Base-by-base conservation (phyloP, 2,329 filamentous ascomycete species). In the Leptographium lundbergii region DNA sequence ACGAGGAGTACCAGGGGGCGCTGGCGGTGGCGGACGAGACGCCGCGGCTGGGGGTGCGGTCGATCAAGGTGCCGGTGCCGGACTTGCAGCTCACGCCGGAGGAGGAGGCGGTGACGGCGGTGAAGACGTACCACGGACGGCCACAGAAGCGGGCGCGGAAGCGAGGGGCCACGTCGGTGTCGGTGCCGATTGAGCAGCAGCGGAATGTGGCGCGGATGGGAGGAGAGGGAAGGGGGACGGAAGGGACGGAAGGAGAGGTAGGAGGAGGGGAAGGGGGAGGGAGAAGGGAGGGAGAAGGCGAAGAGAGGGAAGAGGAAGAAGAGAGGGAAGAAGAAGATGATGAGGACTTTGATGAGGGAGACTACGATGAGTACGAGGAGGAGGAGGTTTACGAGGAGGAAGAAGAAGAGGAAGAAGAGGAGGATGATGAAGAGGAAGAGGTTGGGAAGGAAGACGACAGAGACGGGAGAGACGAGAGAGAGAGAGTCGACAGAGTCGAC, bases 1-100 rank as follows among this genome's bases (percentile, higher is more conserved):
- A 79, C 52, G 70, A 71, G 22, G 76, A 77, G 48, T 77, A 80
- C 60, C 72, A 71, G 24, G 69, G 70, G 14, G 71, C 77, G 9
- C 67, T 80, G 48, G 65, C 71, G 25, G 66, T 69, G 61, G 69
- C 63, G 50, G 71, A 67, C 64, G 70, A 39, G 63, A 75, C 68
- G 45, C 69, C 69, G 14, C 63, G 65, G 19, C 60, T 65, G 9
- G 66, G 63, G 2, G 63, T 62, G 58, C 64, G 58, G 52, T 64
- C 62, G 58, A 71, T 74, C 53, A 71, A 69, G 22, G 68, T 75
- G 25, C 70, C 69, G 6, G 66, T 74, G 52, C 73, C 73, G 2
- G 70, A 73, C 61, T 65, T 73, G 61, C 67, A 71, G 59, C 68
- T 73, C 60, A 76, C 69, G 39, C 66, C 67, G 4, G 71, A 68